Percentiles rank a stretch among this genome's conserved stretches.
These are phyloP conservation scores for Primulina tabacum DNA, from an alignment of 257 asterid species.

Conservation along the genomic window DNA sequence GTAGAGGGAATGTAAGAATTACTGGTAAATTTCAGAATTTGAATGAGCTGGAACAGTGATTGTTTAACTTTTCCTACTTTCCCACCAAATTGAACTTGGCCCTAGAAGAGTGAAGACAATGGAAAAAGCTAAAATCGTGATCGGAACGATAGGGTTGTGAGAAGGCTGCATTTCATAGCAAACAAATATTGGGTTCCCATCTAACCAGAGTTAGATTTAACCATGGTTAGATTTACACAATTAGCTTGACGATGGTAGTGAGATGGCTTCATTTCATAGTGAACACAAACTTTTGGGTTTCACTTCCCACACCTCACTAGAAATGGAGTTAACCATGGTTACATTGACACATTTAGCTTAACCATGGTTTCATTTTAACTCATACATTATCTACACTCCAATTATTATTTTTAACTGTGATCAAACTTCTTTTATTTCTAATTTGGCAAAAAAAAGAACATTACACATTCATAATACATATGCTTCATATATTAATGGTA, in stretches of 20 bases:
- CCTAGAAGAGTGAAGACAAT: constrained; percentile 23
- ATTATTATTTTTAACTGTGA: no score
- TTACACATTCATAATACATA: no score
- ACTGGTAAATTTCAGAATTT: constrained; percentile 29
- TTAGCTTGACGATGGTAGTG: constrained; percentile 30
- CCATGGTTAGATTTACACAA: neutral
- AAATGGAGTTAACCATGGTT: constrained; percentile 22
- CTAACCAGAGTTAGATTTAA: constrained; percentile 34
- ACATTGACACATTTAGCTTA: constrained; percentile 19
- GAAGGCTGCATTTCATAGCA: constrained; percentile 32
- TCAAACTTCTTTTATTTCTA: no score
- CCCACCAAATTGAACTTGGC: constrained; percentile 43
- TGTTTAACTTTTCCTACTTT: constrained; percentile 20
- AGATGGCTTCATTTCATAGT: constrained; percentile 26
- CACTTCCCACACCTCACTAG: constrained; percentile 26
- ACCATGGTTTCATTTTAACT: constrained; percentile 39
- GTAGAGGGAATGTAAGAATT: constrained; percentile 2
- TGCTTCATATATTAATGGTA: no score
- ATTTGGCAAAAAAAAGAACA: no score
- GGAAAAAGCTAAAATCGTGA: constrained; percentile 35
- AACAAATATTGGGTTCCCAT: constrained; percentile 29
- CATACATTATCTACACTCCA: neutral
- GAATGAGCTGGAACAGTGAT: constrained; percentile 26
- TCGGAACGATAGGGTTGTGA: constrained; percentile 25
- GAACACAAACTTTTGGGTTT: constrained; percentile 30